Percentiles rank a stretch among this genome's conserved stretches.
Evolutionary conservation across 345 rosid genomes (phyloP).

Genomic region (Combretum micranthum): DNA sequence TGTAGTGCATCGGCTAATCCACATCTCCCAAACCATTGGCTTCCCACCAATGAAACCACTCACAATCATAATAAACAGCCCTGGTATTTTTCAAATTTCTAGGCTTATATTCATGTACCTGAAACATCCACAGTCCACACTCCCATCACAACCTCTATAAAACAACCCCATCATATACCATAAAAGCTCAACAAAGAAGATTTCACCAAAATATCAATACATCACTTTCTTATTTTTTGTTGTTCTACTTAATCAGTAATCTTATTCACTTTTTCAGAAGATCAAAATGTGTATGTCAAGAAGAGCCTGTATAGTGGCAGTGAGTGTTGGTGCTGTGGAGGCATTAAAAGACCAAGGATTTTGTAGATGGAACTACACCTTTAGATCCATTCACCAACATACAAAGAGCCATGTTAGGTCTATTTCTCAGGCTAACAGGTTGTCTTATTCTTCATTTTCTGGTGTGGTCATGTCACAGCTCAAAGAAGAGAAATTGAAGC

Average conservation of each 20-base stretch:
- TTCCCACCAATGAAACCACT: too few relatives aligned
- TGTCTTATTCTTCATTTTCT: constrained; percentile 17
- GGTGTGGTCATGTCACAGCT: background rate
- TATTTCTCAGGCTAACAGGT: constrained; percentile 21
- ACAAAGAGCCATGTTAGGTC: constrained; percentile 20
- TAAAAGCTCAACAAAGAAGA: background rate
- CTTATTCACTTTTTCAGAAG: too few relatives aligned
- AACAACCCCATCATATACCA: too few relatives aligned
- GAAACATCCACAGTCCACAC: too few relatives aligned
- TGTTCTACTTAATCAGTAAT: too few relatives aligned
- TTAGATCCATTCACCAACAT: constrained; percentile 25
- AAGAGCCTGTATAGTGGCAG: constrained; percentile 31
- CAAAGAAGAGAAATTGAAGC: constrained; percentile 12
- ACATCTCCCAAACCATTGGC: too few relatives aligned
- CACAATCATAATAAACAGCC: too few relatives aligned
- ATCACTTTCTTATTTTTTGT: background rate
- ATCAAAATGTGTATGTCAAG: constrained; percentile 22
- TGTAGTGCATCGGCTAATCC: too few relatives aligned
- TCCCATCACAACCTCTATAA: too few relatives aligned
- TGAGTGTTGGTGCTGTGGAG: constrained; percentile 28
- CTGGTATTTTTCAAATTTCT: too few relatives aligned
- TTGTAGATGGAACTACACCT: constrained; percentile 33
- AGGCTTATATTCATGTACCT: background rate
- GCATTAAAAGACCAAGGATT: constrained; percentile 35
- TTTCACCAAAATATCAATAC: too few relatives aligned